Conservation (phyloP, 1,139 yeast species). For the Sporopachydermia cereana region DNA sequence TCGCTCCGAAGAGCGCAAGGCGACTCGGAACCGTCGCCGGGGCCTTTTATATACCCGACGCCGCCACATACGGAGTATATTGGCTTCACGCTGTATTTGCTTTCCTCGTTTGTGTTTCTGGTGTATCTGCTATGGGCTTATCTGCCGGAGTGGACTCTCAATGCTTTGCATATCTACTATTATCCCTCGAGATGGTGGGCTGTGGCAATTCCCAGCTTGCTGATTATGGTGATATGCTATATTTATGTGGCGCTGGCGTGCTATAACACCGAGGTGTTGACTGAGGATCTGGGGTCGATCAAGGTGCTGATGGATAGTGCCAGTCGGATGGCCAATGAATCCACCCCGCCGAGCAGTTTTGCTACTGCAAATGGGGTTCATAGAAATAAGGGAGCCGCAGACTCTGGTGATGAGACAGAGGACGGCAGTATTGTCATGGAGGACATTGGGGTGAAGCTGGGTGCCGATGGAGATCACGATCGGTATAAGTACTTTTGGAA, state of each 20-base stretch:
- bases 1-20: neutral
- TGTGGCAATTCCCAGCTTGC: constrained; percentile 56
- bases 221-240: constrained; percentile 59
- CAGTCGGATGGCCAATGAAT: constrained; percentile 5
- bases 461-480: constrained; percentile 5
- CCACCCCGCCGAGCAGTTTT: no score
- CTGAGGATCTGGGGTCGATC: constrained; percentile 33
- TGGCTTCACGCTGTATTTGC: constrained; percentile 69
- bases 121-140: constrained; percentile 62
- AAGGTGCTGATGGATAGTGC: constrained; percentile 4
- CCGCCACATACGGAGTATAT: constrained; percentile 69
- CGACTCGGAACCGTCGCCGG: neutral
- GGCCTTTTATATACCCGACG: constrained; percentile 1
- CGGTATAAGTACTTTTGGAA: constrained; percentile 29
- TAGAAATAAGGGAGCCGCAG: neutral
- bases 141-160: constrained; percentile 44
- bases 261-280: constrained; percentile 64
- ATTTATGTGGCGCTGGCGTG: constrained; percentile 57
- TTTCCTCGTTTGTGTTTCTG: constrained; percentile 38
- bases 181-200: constrained; percentile 90
- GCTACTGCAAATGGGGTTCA: no score
- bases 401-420: constrained; percentile 54
- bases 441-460: constrained; percentile 14
- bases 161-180: constrained; percentile 48
- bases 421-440: constrained; percentile 40